Percentiles rank a stretch among this genome's conserved stretches.
phyloP scores from a whole-genome alignment of 2,329 filamentous ascomycete species.

The Hirsutella rhossiliensis region DNA sequence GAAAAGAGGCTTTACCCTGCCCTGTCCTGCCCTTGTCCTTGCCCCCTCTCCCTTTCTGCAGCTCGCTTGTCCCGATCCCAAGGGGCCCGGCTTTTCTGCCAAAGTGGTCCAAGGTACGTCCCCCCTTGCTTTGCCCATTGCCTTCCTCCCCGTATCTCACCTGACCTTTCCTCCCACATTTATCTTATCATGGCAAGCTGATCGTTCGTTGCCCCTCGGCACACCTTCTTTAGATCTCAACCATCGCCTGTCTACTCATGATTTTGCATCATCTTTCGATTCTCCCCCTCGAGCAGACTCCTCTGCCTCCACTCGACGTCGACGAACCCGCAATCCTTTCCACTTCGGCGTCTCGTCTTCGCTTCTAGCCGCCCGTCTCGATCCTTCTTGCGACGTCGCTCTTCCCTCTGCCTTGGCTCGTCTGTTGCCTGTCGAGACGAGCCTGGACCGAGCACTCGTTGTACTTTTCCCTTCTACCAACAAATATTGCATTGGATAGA shows the following conservation, averaged over 20 bases:
- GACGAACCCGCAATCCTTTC: background rate
- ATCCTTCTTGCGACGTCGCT: background rate
- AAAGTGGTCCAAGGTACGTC: background rate
- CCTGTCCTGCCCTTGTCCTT: background rate
- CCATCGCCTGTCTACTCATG: slow-evolving; percentile 2
- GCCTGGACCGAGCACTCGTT: no score
- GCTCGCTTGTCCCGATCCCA: background rate
- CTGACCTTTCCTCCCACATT: background rate
- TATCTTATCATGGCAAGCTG: background rate
- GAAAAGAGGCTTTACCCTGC: background rate
- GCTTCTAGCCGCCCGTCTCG: background rate
- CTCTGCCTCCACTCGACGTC: background rate
- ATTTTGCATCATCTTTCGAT: background rate
- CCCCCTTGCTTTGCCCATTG: background rate
- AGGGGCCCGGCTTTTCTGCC: background rate
- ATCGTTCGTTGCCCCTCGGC: slow-evolving; percentile 2
- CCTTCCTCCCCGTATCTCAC: background rate
- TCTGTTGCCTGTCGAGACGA: no score
- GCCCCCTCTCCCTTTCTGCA: background rate
- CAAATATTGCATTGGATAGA: no score
- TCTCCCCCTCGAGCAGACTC: background rate
- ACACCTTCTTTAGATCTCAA: slow-evolving; percentile 2
- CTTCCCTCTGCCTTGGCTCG: background rate
- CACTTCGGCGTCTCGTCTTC: background rate
- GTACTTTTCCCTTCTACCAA: no score